phyloP scores from a whole-genome alignment of 805 yeast species.

The Hanseniaspora lindneri region DNA sequence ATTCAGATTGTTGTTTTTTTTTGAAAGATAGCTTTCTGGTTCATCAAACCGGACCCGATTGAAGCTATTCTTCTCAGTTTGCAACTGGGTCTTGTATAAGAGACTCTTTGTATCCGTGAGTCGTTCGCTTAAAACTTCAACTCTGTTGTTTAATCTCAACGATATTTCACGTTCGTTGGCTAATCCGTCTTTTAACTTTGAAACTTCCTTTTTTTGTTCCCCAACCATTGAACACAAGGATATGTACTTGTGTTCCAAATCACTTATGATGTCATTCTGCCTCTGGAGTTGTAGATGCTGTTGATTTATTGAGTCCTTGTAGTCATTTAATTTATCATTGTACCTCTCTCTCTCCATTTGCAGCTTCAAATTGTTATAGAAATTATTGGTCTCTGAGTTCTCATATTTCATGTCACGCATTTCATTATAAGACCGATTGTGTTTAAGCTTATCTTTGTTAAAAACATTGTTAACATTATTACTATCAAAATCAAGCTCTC shows the following conservation, averaged over 20 bases:
- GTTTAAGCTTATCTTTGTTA: not conserved
- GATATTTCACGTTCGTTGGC: constrained; percentile 5
- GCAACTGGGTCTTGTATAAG: not conserved
- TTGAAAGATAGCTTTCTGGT: not conserved
- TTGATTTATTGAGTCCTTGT: constrained; percentile 5
- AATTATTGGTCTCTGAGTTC: not conserved
- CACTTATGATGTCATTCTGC: constrained; percentile 2
- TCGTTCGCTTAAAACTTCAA: constrained; percentile 8
- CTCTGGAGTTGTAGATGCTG: not conserved
- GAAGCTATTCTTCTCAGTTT: not conserved
- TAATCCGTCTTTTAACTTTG: not conserved
- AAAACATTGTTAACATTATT: constrained; percentile 1
- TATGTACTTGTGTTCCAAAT: constrained; percentile 8
- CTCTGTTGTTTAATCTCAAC: constrained; percentile 1
- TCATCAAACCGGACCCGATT: constrained; percentile 11
- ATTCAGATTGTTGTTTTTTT: not conserved
- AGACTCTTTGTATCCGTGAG: constrained; percentile 9
- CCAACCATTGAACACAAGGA: not conserved
- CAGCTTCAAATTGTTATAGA: not conserved
- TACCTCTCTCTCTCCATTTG: not conserved
- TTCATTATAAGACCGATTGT: too few species aligned
- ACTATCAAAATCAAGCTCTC: constrained; percentile 9
- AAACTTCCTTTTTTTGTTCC: constrained; percentile 8
- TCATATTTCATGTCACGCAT: too few species aligned
- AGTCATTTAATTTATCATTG: constrained; percentile 2